A percentile compares a stretch with the other conserved stretches of the same genome.
phyloP scores from a whole-genome alignment of 805 yeast genomes.

The Candida oleophila region DNA sequence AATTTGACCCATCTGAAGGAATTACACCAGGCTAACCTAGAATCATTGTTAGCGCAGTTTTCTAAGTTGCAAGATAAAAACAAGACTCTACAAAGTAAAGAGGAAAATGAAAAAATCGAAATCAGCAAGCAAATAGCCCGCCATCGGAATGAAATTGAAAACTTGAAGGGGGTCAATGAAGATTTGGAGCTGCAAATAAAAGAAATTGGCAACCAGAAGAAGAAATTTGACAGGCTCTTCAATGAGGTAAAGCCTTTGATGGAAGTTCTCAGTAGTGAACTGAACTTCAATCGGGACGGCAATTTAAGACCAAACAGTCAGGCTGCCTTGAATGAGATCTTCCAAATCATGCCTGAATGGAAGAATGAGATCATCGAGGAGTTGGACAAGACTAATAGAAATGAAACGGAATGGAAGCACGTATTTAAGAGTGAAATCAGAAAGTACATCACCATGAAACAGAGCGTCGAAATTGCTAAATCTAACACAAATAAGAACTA shows the following conservation, averaged over 20 bases:
- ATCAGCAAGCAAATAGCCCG: conserved; percentile 16
- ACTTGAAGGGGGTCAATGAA: conserved; percentile 20
- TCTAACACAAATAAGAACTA: conserved; percentile 22
- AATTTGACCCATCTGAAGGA: conserved; percentile 17
- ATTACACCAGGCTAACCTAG: conserved; percentile 18
- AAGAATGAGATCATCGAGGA: conserved; percentile 27
- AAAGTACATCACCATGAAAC: conserved; percentile 25
- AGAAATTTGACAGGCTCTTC: conserved; percentile 15
- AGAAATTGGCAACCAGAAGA: conserved; percentile 20
- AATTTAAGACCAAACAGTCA: conserved; percentile 22
- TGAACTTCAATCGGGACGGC: conserved; percentile 32
- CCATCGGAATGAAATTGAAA: conserved; percentile 14
- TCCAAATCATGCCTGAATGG: conserved; percentile 35
- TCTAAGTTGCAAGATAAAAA: conserved; percentile 24
- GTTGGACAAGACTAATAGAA: conserved; percentile 17
- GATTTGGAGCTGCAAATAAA: conserved; percentile 26
- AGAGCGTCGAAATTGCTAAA: conserved; percentile 28
- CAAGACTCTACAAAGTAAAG: conserved; percentile 19
- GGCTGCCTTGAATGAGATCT: conserved; percentile 25
- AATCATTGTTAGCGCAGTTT: conserved; percentile 14
- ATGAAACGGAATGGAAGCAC: conserved; percentile 31
- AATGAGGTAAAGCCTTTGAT: conserved; percentile 22
- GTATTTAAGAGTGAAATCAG: conserved; percentile 28
- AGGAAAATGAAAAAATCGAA: conserved; percentile 20
- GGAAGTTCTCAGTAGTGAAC: conserved; percentile 18